These are phyloP conservation scores for Myriosclerotinia duriaeana DNA, from an alignment of 2,329 filamentous ascomycete genomes.

Conservation along the genomic window DNA sequence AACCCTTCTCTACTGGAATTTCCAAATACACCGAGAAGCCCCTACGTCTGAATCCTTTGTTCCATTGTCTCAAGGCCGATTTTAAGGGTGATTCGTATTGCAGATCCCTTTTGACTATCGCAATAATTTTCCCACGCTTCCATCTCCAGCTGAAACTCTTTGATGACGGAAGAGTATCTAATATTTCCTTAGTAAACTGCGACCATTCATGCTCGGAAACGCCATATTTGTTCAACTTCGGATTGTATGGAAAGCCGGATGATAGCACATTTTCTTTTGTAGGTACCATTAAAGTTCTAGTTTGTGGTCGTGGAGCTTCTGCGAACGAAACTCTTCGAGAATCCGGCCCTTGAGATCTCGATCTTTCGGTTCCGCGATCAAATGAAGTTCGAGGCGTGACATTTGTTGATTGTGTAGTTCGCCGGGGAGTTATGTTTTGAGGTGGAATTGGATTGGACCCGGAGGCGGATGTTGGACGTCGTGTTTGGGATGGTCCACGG, in stretches of 20 bases:
- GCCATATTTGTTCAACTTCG: slow-evolving; percentile 26
- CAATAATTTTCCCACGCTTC: slow-evolving; percentile 15
- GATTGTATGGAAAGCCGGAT: slow-evolving; percentile 35
- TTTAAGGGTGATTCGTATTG: slow-evolving; percentile 31
- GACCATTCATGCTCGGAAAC: slow-evolving; percentile 34
- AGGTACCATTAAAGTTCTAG: slow-evolving; percentile 22
- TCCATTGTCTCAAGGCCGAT: slow-evolving; percentile 31
- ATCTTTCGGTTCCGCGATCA: slow-evolving; percentile 18
- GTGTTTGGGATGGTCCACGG: slow-evolving; percentile 9
- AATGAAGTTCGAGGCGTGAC: slow-evolving; percentile 20
- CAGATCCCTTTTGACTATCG: slow-evolving; percentile 27
- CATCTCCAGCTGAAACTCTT: slow-evolving; percentile 9
- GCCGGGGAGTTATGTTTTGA: slow-evolving; percentile 9
- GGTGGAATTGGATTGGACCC: slow-evolving; percentile 5
- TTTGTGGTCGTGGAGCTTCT: slow-evolving; percentile 15
- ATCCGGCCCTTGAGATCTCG: slow-evolving; percentile 21
- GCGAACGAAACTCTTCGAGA: slow-evolving; percentile 23
- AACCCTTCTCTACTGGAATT: slow-evolving; percentile 26
- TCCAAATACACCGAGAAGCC: slow-evolving; percentile 35
- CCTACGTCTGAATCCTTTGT: slow-evolving; percentile 30
- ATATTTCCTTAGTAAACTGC: slow-evolving; percentile 33
- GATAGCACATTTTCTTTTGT: slow-evolving; percentile 33
- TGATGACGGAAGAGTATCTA: slow-evolving; percentile 25
- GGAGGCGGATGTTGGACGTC: slow-evolving; percentile 7
- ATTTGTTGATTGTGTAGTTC: slow-evolving; percentile 19